A percentile compares a stretch with the other conserved stretches of the same genome.
Evolutionary conservation across 176 grass and related monocot species (phyloP).

Genomic region (Poa annua): DNA sequence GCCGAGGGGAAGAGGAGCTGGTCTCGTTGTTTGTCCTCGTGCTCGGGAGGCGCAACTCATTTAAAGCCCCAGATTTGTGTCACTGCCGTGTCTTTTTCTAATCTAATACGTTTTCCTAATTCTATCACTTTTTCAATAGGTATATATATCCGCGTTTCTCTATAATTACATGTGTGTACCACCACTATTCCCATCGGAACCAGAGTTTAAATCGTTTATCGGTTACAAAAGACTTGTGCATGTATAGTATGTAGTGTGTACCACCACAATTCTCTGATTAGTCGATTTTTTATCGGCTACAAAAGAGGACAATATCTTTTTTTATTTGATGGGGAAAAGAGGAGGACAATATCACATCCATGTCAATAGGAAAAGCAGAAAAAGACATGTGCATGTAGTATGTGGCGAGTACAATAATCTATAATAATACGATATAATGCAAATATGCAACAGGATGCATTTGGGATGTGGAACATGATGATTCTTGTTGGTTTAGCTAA

Average conservation of each 20-base stretch:
- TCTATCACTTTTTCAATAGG: neutral
- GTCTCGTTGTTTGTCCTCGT: slow-evolving; percentile 46
- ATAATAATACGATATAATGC: neutral
- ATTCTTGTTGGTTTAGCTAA: neutral
- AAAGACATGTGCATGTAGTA: neutral
- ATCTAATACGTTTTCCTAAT: neutral
- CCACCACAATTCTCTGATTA: too few relatives aligned
- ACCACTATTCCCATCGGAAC: too few relatives aligned
- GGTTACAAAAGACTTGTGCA: too few relatives aligned
- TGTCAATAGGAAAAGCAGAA: neutral
- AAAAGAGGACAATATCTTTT: neutral
- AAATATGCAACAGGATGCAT: neutral
- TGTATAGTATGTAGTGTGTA: too few relatives aligned
- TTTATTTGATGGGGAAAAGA: too few relatives aligned
- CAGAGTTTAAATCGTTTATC: too few relatives aligned
- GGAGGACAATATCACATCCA: neutral
- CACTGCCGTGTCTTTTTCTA: slow-evolving; percentile 1
- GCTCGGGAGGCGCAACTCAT: neutral
- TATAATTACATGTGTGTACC: neutral
- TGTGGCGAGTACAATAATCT: neutral
- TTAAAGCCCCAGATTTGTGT: neutral
- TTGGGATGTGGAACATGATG: neutral
- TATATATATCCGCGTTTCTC: neutral
- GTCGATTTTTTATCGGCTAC: neutral
- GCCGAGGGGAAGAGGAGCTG: neutral